These are phyloP conservation scores for Penicillium desertorum DNA, from an alignment of 495 filamentous ascomycete genomes.

Conservation along the genomic window DNA sequence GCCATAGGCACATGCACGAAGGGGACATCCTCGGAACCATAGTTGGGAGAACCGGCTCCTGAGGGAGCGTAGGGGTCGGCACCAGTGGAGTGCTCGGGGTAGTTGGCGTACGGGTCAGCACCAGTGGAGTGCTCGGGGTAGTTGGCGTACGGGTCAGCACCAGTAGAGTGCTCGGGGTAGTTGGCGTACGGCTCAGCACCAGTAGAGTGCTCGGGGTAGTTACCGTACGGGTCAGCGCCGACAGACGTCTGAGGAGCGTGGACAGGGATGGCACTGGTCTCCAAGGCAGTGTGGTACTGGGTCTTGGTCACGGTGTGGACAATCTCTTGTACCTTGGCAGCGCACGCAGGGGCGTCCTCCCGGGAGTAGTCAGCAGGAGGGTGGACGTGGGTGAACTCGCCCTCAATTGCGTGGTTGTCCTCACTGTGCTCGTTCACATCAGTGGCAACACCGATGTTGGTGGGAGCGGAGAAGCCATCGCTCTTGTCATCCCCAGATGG, in stretches of 20 bases:
- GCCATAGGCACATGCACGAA: too few species aligned
- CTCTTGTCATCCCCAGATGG: conserved; percentile 29
- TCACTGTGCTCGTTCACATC: conserved; percentile 25
- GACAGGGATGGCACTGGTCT: conserved; percentile 16
- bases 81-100: background rate
- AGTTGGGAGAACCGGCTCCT: too few species aligned
- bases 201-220: background rate
- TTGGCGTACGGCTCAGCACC: too few species aligned
- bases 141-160: background rate
- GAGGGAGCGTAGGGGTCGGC: background rate
- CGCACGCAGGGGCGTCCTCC: conserved; percentile 15
- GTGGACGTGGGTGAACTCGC: conserved; percentile 22
- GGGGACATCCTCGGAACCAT: too few species aligned
- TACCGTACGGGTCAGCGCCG: too few species aligned
- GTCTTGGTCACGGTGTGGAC: conserved; percentile 36
- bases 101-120: background rate
- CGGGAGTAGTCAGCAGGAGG: background rate
- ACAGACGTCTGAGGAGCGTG: background rate
- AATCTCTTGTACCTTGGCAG: conserved; percentile 27
- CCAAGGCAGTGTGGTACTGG: conserved; percentile 21
- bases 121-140: background rate
- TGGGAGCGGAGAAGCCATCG: conserved; percentile 11
- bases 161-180: background rate
- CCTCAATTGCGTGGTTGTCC: conserved; percentile 34
- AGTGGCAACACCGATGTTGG: conserved; percentile 16